Base-by-base conservation (phyloP, 352 stramenopile genomes). In the Lagenidium sp. region DNA sequence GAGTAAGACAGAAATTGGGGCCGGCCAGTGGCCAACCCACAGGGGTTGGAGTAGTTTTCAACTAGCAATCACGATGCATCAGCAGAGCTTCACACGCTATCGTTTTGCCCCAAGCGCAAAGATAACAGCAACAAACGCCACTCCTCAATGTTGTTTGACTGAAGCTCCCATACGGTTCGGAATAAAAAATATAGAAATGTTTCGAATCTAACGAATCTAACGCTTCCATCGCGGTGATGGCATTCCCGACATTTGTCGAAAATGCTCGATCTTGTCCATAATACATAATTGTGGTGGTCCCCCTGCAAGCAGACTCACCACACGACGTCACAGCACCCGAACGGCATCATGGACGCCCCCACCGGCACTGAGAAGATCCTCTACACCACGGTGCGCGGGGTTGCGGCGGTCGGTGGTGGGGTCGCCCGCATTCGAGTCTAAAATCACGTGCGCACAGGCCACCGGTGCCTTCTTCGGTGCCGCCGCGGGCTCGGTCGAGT, bases 51-150 rank as follows among this genome's bases (percentile, higher is more conserved):
- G 76, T 94, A 94, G 82, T 94, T 94, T 94, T 91, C 82, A 94
- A 94, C 79, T 94, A 94, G 82, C 82, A 94, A 94, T 90, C 80
- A 94, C 82, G 82, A 94, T 81, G 79, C 77, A 90, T 94, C 82
- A 92, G 82, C 82, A 91, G 53, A 92, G 79, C 82, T 92, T 94
- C 82, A 94, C 79, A 82, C 77, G 76, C 82, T 82, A 83, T 91
- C 82, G 82, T 94, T 81, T 94, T 94, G 82, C 82, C 82, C 82
- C 82, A 94, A 92, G 82, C 82, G 79, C 82, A 94, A 94, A 94
- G 82, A 94, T 90, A 41, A 3, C 0, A n/a, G n/a, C 6, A 0
- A 11, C 11, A 1, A 11, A 11, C 18, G 22, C 26, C 12, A 0
- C 0, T 13, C 10, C 4, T 1, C n/a, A 5, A 5, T 26, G 40